Evolutionary conservation across 192 early-diverging fungal species (phyloP), one percentile per base, ranked within the genome.

Genomic region (Linnemannia elongata): DNA sequence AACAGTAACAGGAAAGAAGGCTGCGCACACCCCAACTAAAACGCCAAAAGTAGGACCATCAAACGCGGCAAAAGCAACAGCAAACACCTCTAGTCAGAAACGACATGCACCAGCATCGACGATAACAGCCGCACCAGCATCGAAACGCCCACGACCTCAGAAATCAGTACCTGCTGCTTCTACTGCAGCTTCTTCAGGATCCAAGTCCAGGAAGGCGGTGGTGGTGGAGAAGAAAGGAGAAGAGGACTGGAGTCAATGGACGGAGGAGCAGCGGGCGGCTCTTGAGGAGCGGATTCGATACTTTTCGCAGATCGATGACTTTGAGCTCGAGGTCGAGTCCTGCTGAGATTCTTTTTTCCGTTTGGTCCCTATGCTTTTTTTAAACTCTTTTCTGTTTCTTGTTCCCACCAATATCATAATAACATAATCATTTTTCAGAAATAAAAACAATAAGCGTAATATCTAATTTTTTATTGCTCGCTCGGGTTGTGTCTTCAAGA

Each of bases 251-350:
- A 35, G 72, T 66, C 70, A 69, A 35, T 86, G 84, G 84, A 74
- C 79, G 0, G n/a, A 27, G 27, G 12, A 45, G 18, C 84, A 86
- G 35, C 42, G 18, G 52, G 39, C 33, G 63, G 75, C 79, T 15
- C 84, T 81, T 4, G 18, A 81, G 49, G 79, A 86, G 44, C 79
- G 79, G 30, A 80, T 86, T 36, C 76, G 55, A 12, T 86, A 81
- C 39, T 86, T 86, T 54, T 63, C 72, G 12, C 74, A 86, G 44
- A 15, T 86, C 13, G 84, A 86, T 72, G 75, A 86, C 49, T 86
- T 81, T 54, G 79, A 86, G 41, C 60, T 86, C 35, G 84, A 86
- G 0, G 84, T 86, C 2, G 84, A 86, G 39, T 72, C 70, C 4
- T 22, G 20, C 7, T 45, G 35, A 30, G 33, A 70, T 4, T 66